phyloP scores from a whole-genome alignment of 73 alveolate genomes.

The Symbiodinium natans region DNA sequence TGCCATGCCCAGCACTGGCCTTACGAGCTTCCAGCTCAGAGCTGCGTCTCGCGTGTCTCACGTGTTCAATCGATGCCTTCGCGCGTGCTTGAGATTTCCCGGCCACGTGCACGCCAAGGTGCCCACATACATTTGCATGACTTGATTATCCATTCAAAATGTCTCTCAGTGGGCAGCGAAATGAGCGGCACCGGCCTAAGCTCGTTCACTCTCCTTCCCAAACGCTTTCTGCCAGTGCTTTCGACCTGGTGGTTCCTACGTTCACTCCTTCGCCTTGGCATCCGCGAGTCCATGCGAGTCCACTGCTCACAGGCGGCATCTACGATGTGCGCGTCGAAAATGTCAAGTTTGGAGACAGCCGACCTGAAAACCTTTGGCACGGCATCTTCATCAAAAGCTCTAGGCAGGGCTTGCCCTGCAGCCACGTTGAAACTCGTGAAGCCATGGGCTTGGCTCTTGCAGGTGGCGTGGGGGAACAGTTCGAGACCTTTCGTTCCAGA shows the following conservation, averaged over 20 bases:
- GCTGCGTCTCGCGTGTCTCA: too few species aligned
- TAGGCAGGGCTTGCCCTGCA: background rate
- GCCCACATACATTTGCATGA: conserved; percentile 75
- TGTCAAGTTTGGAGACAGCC: conserved; percentile 42
- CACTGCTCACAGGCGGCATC: conserved; percentile 25
- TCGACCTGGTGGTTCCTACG: too few species aligned
- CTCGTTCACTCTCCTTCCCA: background rate
- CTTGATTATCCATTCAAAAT: conserved; percentile 42
- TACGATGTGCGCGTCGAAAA: conserved; percentile 50
- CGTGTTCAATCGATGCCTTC: too few species aligned
- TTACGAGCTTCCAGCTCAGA: background rate
- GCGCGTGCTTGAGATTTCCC: too few species aligned
- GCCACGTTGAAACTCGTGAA: background rate
- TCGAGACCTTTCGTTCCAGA: conserved; percentile 20
- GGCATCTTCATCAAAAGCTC: conserved; percentile 71
- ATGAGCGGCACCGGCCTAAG: conserved; percentile 46
- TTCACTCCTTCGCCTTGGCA: background rate
- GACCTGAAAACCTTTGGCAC: conserved; percentile 51
- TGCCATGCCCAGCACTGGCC: conserved; percentile 48
- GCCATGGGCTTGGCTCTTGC: background rate
- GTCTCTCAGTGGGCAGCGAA: conserved; percentile 80
- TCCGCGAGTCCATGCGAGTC: too few species aligned
- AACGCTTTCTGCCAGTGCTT: background rate
- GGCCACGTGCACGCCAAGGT: too few species aligned
- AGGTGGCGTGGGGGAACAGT: conserved; percentile 69